Percentiles rank a stretch among this genome's conserved stretches.
These are phyloP conservation scores for Emericellopsis atlantica DNA, from an alignment of 2,329 filamentous ascomycete genomes.

Conservation along the genomic window DNA sequence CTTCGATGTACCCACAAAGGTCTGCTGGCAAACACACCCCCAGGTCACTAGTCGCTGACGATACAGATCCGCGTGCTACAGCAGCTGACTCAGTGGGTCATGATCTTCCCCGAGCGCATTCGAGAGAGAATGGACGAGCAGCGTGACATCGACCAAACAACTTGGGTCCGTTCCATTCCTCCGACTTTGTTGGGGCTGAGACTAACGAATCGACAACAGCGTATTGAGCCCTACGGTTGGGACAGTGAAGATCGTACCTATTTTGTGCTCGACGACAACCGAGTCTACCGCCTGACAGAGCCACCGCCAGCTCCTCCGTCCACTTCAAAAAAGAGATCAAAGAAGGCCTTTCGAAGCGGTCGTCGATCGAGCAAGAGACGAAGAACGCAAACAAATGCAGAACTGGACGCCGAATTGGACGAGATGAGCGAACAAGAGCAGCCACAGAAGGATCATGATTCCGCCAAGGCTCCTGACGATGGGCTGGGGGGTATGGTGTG, in stretches of 20 bases:
- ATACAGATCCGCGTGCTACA: conserved; percentile 62
- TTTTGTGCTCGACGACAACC: conserved; percentile 86
- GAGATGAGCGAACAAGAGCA: conserved; percentile 2
- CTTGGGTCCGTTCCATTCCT: conserved; percentile 52
- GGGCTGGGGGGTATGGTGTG: conserved; percentile 68
- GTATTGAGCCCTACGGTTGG: conserved; percentile 78
- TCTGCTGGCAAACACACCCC: conserved; percentile 16
- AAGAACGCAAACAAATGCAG: background rate
- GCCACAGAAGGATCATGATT: conserved; percentile 4
- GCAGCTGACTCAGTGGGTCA: conserved; percentile 78
- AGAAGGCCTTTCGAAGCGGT: conserved; percentile 35
- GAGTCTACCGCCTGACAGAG: conserved; percentile 81
- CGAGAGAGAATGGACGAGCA: conserved; percentile 76
- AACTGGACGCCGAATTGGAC: conserved; percentile 10
- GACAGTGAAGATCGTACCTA: conserved; percentile 79
- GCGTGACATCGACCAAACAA: conserved; percentile 66
- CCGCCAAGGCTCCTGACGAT: conserved; percentile 31
- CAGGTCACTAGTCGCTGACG: background rate
- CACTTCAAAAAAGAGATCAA: conserved; percentile 53
- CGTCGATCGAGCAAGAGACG: conserved; percentile 61
- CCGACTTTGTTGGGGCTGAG: background rate
- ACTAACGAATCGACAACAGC: conserved; percentile 25
- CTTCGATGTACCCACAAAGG: conserved; percentile 73
- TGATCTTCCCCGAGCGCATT: conserved; percentile 77
- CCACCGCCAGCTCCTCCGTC: conserved; percentile 49